Evolutionary conservation across 78 protist species (phyloP), one percentile per base, ranked within the genome.

Genomic region (Andalucia godoyi): DNA sequence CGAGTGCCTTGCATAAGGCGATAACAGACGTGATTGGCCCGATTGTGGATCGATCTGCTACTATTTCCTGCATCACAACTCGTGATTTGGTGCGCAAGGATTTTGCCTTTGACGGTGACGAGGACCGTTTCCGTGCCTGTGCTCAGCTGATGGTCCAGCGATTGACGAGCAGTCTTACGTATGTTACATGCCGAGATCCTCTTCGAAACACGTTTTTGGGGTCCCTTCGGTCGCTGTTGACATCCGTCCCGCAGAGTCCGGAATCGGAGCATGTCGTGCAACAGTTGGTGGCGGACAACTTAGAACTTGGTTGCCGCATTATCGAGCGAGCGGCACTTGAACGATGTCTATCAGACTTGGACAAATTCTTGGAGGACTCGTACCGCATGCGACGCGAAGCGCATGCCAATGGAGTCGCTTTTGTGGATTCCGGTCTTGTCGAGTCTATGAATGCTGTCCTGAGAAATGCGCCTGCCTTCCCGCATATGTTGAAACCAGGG

Each of bases 171-270:
- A 49, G 70, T 39, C 77, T 93, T 21, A 92, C 97, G 23, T 58
- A 85, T 36, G 99, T 87, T 7, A 84, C 97, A 7, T 79, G 94
- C 84, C 72, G 77, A 54, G 99, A 96, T 49, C 93, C 91, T 23
- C 77, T 96, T 21, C 74, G 95, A 21, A 64, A 42, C 27, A 32
- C 73, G 30, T 49, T 90, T 29, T 7, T 18, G 23, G 61, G 41
- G 13, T 72, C 86, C 74, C 50, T 90, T 15, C n/a, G 76, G 5
- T 17, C 53, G n/a, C 21, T 66, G 53, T 32, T 86, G 9, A 68
- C 47, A 57, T 5, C 8, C 69, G 29, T 71, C 33, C 42, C 62
- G 23, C 23, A 67, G 52, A n/a, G 0, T 30, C 29, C 0, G 27
- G 41, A 1, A 32, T 41, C 42, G 54, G 30, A 8, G 10, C 50